These are phyloP conservation scores for Fusarium aywerte DNA, from an alignment of 2,329 filamentous ascomycete species.

Conservation along the genomic window DNA sequence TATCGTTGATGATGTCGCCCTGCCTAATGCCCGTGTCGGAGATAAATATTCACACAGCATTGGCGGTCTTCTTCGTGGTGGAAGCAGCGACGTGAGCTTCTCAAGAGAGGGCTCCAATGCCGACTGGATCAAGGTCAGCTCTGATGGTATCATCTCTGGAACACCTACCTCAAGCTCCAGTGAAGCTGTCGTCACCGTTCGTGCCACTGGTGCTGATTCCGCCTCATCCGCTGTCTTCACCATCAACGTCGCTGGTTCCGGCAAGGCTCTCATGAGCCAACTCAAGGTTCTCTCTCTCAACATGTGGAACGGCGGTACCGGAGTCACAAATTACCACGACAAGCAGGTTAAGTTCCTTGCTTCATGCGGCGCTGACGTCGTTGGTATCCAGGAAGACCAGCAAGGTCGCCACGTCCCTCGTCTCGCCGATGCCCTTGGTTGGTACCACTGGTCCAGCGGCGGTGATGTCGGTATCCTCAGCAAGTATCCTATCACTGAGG, in stretches of 20 bases:
- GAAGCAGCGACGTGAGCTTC: conserved; percentile 44
- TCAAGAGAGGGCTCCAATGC: conserved; percentile 39
- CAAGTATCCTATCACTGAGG: conserved; percentile 53
- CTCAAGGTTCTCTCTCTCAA: conserved; percentile 54
- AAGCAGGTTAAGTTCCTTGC: conserved; percentile 54
- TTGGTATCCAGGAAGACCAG: conserved; percentile 54
- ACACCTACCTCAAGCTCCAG: conserved; percentile 43
- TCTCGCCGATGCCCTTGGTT: conserved; percentile 54
- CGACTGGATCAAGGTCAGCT: conserved; percentile 50
- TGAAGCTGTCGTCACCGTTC: conserved; percentile 43
- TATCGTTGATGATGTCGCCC: conserved; percentile 45
- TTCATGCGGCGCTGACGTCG: conserved; percentile 49
- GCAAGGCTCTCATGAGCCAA: conserved; percentile 48
- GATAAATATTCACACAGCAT: conserved; percentile 50
- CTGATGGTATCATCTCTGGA: conserved; percentile 52
- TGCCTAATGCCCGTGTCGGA: conserved; percentile 52
- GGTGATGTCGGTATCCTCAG: conserved; percentile 51
- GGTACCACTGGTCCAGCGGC: conserved; percentile 51
- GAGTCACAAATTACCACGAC: conserved; percentile 51
- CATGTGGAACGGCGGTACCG: conserved; percentile 54
- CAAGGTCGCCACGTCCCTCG: conserved; percentile 46
- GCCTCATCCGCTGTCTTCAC: conserved; percentile 45
- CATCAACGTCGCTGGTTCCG: conserved; percentile 48
- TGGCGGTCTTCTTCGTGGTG: conserved; percentile 49
- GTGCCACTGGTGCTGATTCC: conserved; percentile 45